These are phyloP conservation scores for Aureobasidium sp. DNA, from an alignment of 2,329 filamentous ascomycete genomes.

Conservation along the genomic window DNA sequence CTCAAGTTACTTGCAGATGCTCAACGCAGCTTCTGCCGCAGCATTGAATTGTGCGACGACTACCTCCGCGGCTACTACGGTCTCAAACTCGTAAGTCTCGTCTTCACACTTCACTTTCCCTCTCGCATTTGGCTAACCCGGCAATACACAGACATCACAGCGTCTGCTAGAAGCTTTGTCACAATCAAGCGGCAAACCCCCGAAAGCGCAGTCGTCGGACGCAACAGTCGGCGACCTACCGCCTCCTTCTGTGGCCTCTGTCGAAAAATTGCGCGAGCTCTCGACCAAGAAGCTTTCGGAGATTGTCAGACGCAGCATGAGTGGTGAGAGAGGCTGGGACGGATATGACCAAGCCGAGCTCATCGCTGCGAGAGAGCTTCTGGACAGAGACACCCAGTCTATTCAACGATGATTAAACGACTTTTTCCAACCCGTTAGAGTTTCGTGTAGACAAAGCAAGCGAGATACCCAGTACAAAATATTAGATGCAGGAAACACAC, in stretches of 20 bases:
- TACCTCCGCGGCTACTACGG: constrained; percentile 92
- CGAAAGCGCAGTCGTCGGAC: constrained; percentile 24
- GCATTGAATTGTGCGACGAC: constrained; percentile 87
- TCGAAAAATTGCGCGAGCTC: constrained; percentile 62
- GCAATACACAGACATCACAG: constrained; percentile 19
- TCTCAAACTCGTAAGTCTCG: constrained; percentile 53
- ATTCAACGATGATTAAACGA: constrained; percentile 25
- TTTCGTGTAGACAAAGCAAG: background rate
- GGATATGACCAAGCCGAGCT: constrained; percentile 69
- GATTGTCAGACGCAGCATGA: constrained; percentile 60
- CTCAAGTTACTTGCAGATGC: constrained; percentile 59
- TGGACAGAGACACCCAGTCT: constrained; percentile 46
- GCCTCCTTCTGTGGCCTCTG: constrained; percentile 50
- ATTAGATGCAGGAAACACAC: background rate
- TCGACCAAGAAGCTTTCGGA: constrained; percentile 70
- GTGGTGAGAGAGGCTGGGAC: constrained; percentile 59
- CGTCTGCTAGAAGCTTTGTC: constrained; percentile 23
- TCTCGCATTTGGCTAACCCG: background rate
- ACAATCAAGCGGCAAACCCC: constrained; percentile 19
- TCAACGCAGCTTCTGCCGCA: constrained; percentile 78
- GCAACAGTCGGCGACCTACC: constrained; percentile 34
- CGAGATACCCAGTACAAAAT: constrained; percentile 5
- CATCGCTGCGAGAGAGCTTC: constrained; percentile 60
- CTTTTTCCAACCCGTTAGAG: background rate
- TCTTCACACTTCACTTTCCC: background rate